These are phyloP conservation scores for Melocanna baccifera DNA, from an alignment of 176 grass and related monocot genomes.

Conservation along the genomic window DNA sequence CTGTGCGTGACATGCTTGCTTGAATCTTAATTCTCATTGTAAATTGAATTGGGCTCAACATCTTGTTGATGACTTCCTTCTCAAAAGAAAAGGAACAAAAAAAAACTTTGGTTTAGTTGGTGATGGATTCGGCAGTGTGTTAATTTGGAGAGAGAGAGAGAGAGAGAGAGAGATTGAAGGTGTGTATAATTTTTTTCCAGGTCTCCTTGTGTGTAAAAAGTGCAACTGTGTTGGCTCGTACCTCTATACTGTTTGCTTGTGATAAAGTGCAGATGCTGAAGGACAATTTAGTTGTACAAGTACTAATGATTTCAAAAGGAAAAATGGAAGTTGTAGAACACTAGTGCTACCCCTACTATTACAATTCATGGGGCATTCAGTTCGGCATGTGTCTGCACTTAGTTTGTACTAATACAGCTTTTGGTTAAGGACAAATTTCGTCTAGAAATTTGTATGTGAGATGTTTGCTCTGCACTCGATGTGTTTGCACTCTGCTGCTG, in stretches of 20 bases:
- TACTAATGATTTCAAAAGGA: not conserved
- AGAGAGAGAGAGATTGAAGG: too few species aligned
- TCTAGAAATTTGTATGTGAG: not conserved
- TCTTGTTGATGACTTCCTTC: not conserved
- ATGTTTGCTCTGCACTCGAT: not conserved
- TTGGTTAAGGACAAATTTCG: not conserved
- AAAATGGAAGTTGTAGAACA: not conserved
- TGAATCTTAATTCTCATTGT: slow-evolving; percentile 3
- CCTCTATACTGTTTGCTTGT: not conserved
- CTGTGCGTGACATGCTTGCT: slow-evolving; percentile 46
- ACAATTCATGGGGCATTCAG: not conserved
- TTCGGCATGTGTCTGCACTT: not conserved
- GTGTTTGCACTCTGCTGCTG: not conserved
- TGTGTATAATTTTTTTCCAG: not conserved
- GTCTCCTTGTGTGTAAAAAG: not conserved
- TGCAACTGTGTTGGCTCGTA: not conserved
- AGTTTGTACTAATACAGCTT: not conserved
- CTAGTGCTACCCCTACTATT: not conserved
- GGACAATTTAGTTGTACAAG: not conserved
- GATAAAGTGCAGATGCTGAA: not conserved
- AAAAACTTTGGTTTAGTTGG: not conserved
- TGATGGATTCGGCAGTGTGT: not conserved
- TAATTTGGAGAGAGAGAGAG: not conserved
- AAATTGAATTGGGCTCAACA: slow-evolving; percentile 11
- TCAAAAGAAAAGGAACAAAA: not conserved